Evolutionary conservation across 2,329 filamentous ascomycete species (phyloP).

Genomic region (Pseudogymnoascus sp.): DNA sequence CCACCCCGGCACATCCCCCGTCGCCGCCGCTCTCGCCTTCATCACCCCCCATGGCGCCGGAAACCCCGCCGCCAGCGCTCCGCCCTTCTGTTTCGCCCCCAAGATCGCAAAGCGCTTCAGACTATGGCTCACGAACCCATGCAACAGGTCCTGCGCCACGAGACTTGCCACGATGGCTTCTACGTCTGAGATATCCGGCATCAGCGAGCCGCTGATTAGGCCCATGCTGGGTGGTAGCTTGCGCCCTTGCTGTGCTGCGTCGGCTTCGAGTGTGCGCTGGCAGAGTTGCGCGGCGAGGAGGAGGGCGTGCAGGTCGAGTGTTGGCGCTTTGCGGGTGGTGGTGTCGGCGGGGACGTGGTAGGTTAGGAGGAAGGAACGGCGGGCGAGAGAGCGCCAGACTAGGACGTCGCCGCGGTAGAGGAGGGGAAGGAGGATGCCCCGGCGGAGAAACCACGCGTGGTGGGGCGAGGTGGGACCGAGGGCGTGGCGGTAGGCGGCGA

Average conservation of each 20-base stretch:
- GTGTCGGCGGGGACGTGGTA: constrained; percentile 60
- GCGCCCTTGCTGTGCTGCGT: constrained; percentile 32
- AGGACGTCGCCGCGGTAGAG: constrained; percentile 71
- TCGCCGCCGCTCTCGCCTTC: constrained; percentile 49
- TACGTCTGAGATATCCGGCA: constrained; percentile 56
- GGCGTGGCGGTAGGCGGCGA: constrained; percentile 64
- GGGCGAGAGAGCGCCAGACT: constrained; percentile 75
- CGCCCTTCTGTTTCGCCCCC: constrained; percentile 61
- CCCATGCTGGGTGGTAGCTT: constrained; percentile 51
- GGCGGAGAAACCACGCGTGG: constrained; percentile 67
- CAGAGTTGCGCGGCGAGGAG: constrained; percentile 56
- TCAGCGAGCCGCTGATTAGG: constrained; percentile 56
- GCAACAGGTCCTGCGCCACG: constrained; percentile 71
- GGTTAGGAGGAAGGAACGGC: constrained; percentile 69
- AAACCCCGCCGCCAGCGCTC: constrained; percentile 64
- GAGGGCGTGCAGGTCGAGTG: constrained; percentile 65
- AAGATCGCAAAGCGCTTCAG: constrained; percentile 74
- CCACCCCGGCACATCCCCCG: constrained; percentile 65
- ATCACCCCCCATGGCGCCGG: constrained; percentile 67
- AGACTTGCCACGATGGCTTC: constrained; percentile 72
- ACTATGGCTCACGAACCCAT: constrained; percentile 75
- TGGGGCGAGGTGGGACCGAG: constrained; percentile 48
- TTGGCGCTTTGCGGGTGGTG: constrained; percentile 58
- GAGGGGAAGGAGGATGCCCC: constrained; percentile 68
- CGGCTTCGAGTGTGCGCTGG: constrained; percentile 51